Conservation (phyloP, 371 early-diverging fungal genomes). For the Mortierella polycephala region DNA sequence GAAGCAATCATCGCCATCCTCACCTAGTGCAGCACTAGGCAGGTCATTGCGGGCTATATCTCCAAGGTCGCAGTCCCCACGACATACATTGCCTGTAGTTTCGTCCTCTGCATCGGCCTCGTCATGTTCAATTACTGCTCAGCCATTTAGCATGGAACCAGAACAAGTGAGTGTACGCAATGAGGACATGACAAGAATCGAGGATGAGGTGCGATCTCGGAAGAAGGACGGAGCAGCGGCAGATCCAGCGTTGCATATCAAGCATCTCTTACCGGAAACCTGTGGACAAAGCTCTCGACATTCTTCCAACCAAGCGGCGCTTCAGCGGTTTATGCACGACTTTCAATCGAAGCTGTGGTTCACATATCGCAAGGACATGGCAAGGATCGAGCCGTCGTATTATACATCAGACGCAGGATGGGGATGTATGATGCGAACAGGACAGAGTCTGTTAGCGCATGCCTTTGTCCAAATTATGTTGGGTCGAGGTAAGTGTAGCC, state of each 20-base stretch:
- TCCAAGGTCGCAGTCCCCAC: slow-evolving; percentile 12
- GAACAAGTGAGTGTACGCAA: background rate
- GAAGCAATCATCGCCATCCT: slow-evolving; percentile 14
- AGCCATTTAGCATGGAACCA: background rate
- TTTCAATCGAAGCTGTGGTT: slow-evolving; percentile 76
- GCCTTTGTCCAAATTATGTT: slow-evolving; percentile 76
- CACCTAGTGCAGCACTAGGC: slow-evolving; percentile 10
- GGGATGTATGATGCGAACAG: slow-evolving; percentile 99
- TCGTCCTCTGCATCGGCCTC: slow-evolving; percentile 15
- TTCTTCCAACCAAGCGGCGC: background rate
- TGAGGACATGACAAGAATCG: background rate
- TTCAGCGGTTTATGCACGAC: slow-evolving; percentile 28
- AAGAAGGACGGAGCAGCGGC: background rate
- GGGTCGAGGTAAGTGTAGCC: slow-evolving; percentile 66
- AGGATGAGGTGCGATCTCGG: background rate
- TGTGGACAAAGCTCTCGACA: background rate
- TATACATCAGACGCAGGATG: slow-evolving; percentile 92
- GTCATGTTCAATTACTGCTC: background rate
- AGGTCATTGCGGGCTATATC: slow-evolving; percentile 21
- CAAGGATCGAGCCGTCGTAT: slow-evolving; percentile 79
- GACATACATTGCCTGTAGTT: background rate
- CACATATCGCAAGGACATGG: slow-evolving; percentile 91
- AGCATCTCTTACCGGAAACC: background rate
- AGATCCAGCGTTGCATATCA: background rate
- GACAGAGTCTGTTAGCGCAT: slow-evolving; percentile 93